These are phyloP conservation scores for Microdochium trichocladiopsis DNA, from an alignment of 2,329 filamentous ascomycete species.

Conservation along the genomic window DNA sequence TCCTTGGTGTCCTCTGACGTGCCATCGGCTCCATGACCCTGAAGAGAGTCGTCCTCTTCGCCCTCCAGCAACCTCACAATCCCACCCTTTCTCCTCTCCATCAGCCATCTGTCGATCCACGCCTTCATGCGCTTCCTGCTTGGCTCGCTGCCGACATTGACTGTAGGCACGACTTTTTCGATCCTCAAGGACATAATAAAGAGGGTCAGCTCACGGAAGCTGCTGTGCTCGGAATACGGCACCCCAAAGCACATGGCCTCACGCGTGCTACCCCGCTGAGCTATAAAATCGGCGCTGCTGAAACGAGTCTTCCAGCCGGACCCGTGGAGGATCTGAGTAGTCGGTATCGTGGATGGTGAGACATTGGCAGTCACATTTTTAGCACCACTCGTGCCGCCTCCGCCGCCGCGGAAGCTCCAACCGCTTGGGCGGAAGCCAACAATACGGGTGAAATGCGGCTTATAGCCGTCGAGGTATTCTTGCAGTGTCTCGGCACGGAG, in stretches of 20 bases:
- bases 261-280: conserved; percentile 75
- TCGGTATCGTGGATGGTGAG: conserved; percentile 41
- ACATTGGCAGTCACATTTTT: conserved; percentile 47
- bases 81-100: conserved; percentile 50
- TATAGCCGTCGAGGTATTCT: conserved; percentile 77
- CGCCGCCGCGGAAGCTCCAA: conserved; percentile 82
- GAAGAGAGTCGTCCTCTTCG: conserved; percentile 19
- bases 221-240: conserved; percentile 93
- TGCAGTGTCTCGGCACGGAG: conserved; percentile 85
- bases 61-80: conserved; percentile 37
- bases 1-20: neutral
- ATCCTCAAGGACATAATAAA: conserved; percentile 85
- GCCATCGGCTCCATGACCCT: conserved; percentile 17
- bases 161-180: conserved; percentile 85
- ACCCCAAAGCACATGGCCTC: conserved; percentile 88
- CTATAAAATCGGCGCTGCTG: conserved; percentile 61
- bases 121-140: conserved; percentile 53
- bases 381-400: conserved; percentile 37
- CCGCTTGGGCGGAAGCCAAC: conserved; percentile 90
- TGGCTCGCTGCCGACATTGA: conserved; percentile 65
- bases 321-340: conserved; percentile 43
- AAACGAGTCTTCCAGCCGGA: conserved; percentile 73
- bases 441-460: conserved; percentile 75
- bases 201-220: conserved; percentile 88
- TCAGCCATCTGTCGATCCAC: conserved; percentile 58